Conservation (phyloP, 2,329 filamentous ascomycete species). For the Thelonectria blattea region DNA sequence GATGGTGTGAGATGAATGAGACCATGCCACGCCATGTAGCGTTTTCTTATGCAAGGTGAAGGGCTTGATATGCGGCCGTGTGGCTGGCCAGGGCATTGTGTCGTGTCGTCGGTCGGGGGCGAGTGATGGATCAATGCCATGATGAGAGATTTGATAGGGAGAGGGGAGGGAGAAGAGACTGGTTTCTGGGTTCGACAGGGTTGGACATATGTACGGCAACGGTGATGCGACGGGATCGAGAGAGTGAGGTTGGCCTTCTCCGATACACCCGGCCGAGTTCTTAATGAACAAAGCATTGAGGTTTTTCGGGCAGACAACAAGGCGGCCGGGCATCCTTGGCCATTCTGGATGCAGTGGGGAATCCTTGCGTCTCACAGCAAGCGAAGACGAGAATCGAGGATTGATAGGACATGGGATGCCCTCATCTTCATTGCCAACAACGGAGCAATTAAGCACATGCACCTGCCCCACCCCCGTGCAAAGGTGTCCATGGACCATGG, state of each 20-base stretch:
- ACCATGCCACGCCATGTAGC: slow-evolving; percentile 7
- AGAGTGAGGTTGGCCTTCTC: no score
- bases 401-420: not conserved
- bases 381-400: not conserved
- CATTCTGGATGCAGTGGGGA: slow-evolving; percentile 7
- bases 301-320: not conserved
- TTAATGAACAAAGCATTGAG: no score
- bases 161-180: not conserved
- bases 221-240: not conserved
- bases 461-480: not conserved
- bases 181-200: not conserved
- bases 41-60: slow-evolving; percentile 3
- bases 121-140: not conserved
- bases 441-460: slow-evolving; percentile 5
- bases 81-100: not conserved
- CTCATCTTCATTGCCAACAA: not conserved
- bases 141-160: not conserved
- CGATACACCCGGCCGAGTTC: no score
- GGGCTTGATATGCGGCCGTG: not conserved
- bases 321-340: not conserved
- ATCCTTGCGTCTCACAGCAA: slow-evolving; percentile 6
- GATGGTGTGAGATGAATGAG: slow-evolving; percentile 11
- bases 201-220: not conserved
- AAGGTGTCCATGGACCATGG: not conserved
- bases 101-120: not conserved